Conservation (phyloP, 2,329 filamentous ascomycete species). For the Colletotrichum spaethianum region DNA sequence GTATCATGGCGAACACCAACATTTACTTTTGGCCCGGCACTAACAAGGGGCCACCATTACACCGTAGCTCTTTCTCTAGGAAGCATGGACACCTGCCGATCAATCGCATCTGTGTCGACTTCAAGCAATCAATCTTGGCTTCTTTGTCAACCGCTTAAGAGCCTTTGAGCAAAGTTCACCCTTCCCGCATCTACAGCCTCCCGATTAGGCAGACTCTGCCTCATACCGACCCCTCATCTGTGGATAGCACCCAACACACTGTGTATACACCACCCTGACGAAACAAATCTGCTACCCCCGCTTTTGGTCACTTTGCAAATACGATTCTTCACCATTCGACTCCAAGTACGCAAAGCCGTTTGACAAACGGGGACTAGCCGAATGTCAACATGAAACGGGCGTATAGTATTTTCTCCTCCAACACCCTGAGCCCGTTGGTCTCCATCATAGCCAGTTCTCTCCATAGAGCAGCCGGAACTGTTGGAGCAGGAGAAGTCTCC, state of each 20-base stretch:
- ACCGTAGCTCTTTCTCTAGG: neutral
- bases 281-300: slow-evolving; percentile 37
- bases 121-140: neutral
- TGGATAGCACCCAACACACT: slow-evolving; percentile 7
- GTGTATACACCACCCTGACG: slow-evolving; percentile 28
- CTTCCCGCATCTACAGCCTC: neutral
- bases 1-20: neutral
- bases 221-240: slow-evolving; percentile 28
- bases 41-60: neutral
- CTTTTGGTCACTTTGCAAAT: slow-evolving; percentile 21
- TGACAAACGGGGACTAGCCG: slow-evolving; percentile 62
- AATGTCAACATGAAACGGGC: slow-evolving; percentile 68
- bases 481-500: slow-evolving; percentile 21
- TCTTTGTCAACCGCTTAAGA: neutral
- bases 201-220: neutral
- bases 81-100: neutral
- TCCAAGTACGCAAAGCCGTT: slow-evolving; percentile 58
- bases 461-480: neutral
- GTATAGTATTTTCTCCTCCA: slow-evolving; percentile 67
- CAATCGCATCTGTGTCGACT: no score
- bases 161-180: neutral
- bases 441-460: slow-evolving; percentile 46
- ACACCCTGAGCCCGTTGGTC: slow-evolving; percentile 57
- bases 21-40: neutral
- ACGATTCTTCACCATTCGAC: slow-evolving; percentile 54